These are phyloP conservation scores for Quercus robur DNA, from an alignment of 306 rosid genomes.

Conservation along the genomic window DNA sequence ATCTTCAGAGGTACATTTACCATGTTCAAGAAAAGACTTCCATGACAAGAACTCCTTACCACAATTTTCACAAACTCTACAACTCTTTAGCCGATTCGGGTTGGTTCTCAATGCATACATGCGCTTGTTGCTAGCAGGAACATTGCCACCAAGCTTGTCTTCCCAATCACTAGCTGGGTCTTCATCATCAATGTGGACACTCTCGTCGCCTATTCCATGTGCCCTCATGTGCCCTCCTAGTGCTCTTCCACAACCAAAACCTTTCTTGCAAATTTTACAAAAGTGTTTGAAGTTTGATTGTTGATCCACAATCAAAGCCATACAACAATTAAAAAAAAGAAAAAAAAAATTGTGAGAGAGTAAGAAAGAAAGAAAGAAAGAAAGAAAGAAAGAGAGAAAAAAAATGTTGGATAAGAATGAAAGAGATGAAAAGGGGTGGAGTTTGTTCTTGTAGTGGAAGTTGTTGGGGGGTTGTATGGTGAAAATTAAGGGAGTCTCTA, in stretches of 20 bases:
- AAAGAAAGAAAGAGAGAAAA: background rate
- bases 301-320: constrained; percentile 71
- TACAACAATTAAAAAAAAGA: background rate
- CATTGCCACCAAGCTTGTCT: constrained; percentile 41
- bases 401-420: constrained; percentile 16
- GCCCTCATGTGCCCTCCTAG: constrained; percentile 99
- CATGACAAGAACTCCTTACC: constrained; percentile 80
- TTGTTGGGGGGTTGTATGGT: constrained; percentile 45
- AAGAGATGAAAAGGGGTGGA: constrained; percentile 10
- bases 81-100: constrained; percentile 75
- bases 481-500: constrained; percentile 34
- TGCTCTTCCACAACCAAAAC: constrained; percentile 91
- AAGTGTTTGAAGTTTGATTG: constrained; percentile 74
- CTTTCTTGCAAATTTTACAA: constrained; percentile 90
- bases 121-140: constrained; percentile 54
- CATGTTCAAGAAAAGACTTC: constrained; percentile 90
- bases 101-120: constrained; percentile 86
- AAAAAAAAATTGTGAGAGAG: no score
- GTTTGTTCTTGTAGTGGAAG: constrained; percentile 57
- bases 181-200: constrained; percentile 53
- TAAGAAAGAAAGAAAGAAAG: background rate
- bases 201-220: constrained; percentile 77
- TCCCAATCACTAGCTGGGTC: constrained; percentile 78
- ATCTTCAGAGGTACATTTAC: constrained; percentile 68
- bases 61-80: constrained; percentile 76